These are phyloP conservation scores for Ilyonectria destructans DNA, from an alignment of 2,329 filamentous ascomycete genomes.

Conservation along the genomic window DNA sequence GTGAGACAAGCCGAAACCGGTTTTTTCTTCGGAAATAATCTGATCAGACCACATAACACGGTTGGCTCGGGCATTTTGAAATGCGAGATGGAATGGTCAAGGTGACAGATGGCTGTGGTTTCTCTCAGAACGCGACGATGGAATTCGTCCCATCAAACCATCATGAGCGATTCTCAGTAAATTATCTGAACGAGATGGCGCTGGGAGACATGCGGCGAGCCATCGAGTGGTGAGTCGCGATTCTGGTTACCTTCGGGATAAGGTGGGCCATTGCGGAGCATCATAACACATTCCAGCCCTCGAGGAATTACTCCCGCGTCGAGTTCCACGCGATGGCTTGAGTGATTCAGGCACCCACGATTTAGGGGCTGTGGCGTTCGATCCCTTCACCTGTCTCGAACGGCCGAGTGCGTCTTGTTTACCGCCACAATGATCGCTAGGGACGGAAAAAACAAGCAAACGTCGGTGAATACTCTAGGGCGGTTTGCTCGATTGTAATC, in stretches of 20 bases:
- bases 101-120: neutral
- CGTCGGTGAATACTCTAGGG: neutral
- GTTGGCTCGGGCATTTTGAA: neutral
- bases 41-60: too few species aligned
- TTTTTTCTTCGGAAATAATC: neutral
- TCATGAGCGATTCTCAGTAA: too few species aligned
- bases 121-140: neutral
- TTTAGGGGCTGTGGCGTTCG: neutral
- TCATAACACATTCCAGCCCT: constrained; percentile 8
- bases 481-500: neutral
- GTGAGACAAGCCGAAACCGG: neutral
- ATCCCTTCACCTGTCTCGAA: neutral
- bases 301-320: neutral
- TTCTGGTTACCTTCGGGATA: neutral
- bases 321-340: constrained; percentile 8
- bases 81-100: neutral
- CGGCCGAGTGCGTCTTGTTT: neutral
- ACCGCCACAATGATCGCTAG: neutral
- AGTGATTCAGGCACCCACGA: neutral
- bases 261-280: constrained; percentile 1
- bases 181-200: neutral
- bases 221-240: constrained; percentile 2
- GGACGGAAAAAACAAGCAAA: constrained; percentile 3
- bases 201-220: neutral
- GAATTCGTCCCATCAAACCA: neutral